Evolutionary conservation across 2,329 filamentous ascomycete species (phyloP), one percentile per base, ranked within the genome.

Genomic region (Helotiales sp.): DNA sequence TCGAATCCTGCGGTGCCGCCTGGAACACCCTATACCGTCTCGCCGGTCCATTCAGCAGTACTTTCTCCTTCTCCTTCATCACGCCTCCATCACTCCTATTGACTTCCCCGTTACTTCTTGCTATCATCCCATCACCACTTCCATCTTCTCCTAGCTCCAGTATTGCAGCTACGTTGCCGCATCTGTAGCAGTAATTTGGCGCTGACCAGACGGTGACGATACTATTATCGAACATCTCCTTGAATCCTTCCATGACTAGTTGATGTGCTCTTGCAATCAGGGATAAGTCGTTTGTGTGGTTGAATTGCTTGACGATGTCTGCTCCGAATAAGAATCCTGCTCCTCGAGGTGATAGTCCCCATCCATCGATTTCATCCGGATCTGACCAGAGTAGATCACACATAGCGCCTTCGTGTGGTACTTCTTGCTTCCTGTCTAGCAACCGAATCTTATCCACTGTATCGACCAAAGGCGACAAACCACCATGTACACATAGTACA

Each of bases 191-290:
- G 79, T 97, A 97, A 73, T 97, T 97, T 0, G 93, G 93, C 9
- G 93, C 93, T 0, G 90, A 96, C 93, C 95, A 99, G n/a, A 99
- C 95, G 0, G 95, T 99, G 40, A 98, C 95, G 63, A 99, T 97
- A 48, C 87, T 91, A 13, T 87, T 89, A 71, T 96, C 91, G 70
- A 98, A 99, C 93, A 98, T 98, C 73, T 98, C 95, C 76, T 98
- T 98, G 75, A 97, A 99, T 0, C 95, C 95, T 73, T 99, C 95
- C 95, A 98, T 99, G 63, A 99, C 95, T 22, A 99, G 85, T 74
- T 99, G 95, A 72, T 99, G 95, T 1, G 95, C 95, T 55, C 95
- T 86, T 17, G 93, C 95, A 64, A 99, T 95, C 52, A 99, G 81
- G 22, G 88, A 91, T 27, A 99, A 82, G 70, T 96, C 91, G 73